Base-by-base conservation (phyloP, 2,329 filamentous ascomycete genomes). In the Fusarium musae region DNA sequence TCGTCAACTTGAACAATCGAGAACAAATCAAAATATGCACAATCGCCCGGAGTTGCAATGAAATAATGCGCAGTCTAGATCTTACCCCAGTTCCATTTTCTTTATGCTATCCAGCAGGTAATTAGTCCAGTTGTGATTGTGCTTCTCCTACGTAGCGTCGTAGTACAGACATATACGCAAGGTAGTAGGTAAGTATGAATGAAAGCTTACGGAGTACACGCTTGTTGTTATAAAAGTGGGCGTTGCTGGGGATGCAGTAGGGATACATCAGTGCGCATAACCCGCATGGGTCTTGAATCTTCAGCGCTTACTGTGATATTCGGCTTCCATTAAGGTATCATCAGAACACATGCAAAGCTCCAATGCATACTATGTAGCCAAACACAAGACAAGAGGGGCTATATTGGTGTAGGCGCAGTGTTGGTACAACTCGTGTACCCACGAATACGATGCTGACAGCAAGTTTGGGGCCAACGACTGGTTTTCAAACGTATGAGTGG, bases 391-490 rank as follows among this genome's bases (percentile, higher is more conserved):
- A 19, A 26, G 53, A 44, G 32, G 58, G n/a, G 39, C 44, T 59
- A 47, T 66, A 56, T 67, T 67, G 63, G 54, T 59, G 47, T 65
- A 62, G 63, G 61, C 46, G 56, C 63, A 71, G 65, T 59, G 42
- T 53, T 65, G 56, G 58, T 62, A 76, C 69, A 71, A 49, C 50
- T 39, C 59, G 44, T 65, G 47, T 50, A 58, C 43, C 67, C 66
- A 68, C 49, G 59, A 68, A 76, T 76, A 76, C 73, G 75, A 77
- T 70, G 63, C 70, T 72, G 61, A 63, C 59, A 64, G 59, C 61
- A 69, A 70, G 62, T 63, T 62, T 64, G 69, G 47, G 50, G 59
- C 59, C 44, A 62, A 26, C 52, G 44, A 36, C 53, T 66, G 58
- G 19, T 46, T 57, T 23, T 58, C 28, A 34, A 56, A 50, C 19